Conservation (phyloP, 768 basidiomycete genomes). For the Pleurotus ostreatus region DNA sequence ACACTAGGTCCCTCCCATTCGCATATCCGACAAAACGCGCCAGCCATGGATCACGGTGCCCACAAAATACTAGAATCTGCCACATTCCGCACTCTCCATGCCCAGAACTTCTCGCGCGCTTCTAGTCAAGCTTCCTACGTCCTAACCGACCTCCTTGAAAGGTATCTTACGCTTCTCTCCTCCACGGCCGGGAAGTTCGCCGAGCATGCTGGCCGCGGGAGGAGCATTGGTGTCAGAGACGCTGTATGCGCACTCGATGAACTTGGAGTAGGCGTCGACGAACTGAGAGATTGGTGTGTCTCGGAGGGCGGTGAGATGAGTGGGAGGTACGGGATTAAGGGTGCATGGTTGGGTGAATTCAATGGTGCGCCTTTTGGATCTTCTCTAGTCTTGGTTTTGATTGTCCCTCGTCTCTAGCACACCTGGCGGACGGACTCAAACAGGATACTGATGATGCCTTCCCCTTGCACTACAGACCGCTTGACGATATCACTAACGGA, state of each 20-base stretch:
- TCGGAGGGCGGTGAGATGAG: slow-evolving; percentile 67
- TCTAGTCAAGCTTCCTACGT: slow-evolving; percentile 69
- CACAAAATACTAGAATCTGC: slow-evolving; percentile 65
- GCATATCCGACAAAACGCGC: no score
- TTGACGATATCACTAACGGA: slow-evolving; percentile 26
- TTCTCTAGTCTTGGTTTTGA: slow-evolving; percentile 11
- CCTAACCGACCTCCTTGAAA: slow-evolving; percentile 71
- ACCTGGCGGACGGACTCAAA: slow-evolving; percentile 54
- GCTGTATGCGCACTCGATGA: slow-evolving; percentile 67
- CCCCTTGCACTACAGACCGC: slow-evolving; percentile 43
- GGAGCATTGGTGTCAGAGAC: slow-evolving; percentile 49
- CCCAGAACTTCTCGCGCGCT: slow-evolving; percentile 71
- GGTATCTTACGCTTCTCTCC: slow-evolving; percentile 65
- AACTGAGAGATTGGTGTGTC: slow-evolving; percentile 62
- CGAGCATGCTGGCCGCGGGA: slow-evolving; percentile 66
- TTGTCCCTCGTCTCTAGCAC: slow-evolving; percentile 41
- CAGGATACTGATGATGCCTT: slow-evolving; percentile 54
- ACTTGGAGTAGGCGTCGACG: slow-evolving; percentile 66
- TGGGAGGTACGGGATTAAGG: slow-evolving; percentile 57
- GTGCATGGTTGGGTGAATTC: slow-evolving; percentile 66
- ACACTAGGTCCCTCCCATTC: no score
- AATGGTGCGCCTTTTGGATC: slow-evolving; percentile 47
- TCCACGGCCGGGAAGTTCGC: slow-evolving; percentile 70
- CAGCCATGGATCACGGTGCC: slow-evolving; percentile 47
- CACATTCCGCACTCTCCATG: slow-evolving; percentile 67